Evolutionary conservation across 805 yeast genomes (phyloP), one percentile per base, ranked within the genome.

Genomic region (Candida vartiovaarae): DNA sequence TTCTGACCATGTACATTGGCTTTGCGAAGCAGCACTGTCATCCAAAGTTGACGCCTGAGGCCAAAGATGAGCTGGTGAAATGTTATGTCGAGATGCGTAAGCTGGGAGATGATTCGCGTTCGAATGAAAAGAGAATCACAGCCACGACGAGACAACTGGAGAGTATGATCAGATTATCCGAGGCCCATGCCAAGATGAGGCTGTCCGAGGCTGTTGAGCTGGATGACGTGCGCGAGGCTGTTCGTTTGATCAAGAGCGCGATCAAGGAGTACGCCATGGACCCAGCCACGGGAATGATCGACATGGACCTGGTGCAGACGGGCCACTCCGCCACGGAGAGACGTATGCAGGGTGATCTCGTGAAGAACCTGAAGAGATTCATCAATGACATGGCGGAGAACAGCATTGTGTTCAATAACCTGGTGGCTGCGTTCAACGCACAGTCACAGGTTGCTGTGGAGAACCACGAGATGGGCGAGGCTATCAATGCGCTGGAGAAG

Each of bases 181-280:
- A 93, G 62, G 98, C 96, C 0, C 98, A 93, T 62, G 99, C 99
- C 2, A 90, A 89, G 66, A 86, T 93, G 95, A 79, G 96, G 55
- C 71, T 93, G 29, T 75, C 91, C 1, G 66, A 71, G 2, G 60
- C 55, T 1, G 99, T 93, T 5, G 83, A 81, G 43, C 70, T 84
- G 26, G 72, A 71, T 28, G 99, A 93, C 63, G 99, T 93, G 5
- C 72, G 74, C 47, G 99, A 93, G 62, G 95, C 98, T 0, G 97
- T 90, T 3, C 76, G 99, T 52, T 71, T 93, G 52, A 93, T 91
- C 60, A 81, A 84, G 55, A 78, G 95, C 3, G 99, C 99, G 10
- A 86, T 93, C 52, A 93, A 93, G 62, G 98, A 93, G 51, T 93
- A 93, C 62, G 99, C 99, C 11, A 93, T 96, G 3, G 99, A 93